Evolutionary conservation across 1,139 yeast genomes (phyloP), one percentile per base, ranked within the genome.

Genomic region (Candida neerlandica): DNA sequence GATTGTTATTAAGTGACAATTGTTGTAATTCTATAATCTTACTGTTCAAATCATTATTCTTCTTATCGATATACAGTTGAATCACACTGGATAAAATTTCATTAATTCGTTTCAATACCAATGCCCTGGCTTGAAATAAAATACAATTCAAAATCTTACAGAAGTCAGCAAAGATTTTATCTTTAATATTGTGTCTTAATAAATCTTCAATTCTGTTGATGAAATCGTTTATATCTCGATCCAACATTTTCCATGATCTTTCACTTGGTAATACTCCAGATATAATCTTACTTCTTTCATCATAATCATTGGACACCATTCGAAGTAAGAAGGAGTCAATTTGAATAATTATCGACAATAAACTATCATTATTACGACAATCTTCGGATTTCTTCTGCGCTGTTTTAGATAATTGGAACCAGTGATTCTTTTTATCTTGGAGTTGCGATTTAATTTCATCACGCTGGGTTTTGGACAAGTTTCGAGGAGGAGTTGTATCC

Each of bases 291-390:
- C 65, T 62, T 39, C 67, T 57, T 44, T 73, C 78, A 44, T 73
- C 78, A 45, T 60, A 66, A 50, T 71, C 75, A 50, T 65, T 63
- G 0, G 74, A 58, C 2, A 73, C 63, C 52, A 69, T 64, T 44
- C 62, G 61, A 39, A 67, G 50, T 9, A 73, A 53, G 10, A 75
- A 50, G 9, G 70, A 60, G 53, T 75, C 80, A 16, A 75, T 57
- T 41, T 64, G 65, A 18, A 70, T 62, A 12, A 71, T 55, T 4
- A 70, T 53, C 2, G 67, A 58, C 5, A 61, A 49, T 11, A 61
- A 58, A 16, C 56, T 65, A 40, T 63, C 67, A 6, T 55, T 64
- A 35, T 61, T 65, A 10, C 18, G 19, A 12, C 62, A 59, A 10
- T 59, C 58, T 9, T 66, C 65, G 6, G 69, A 56, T 44, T 59